These are phyloP conservation scores for Pholiota microspora DNA, from an alignment of 768 basidiomycete genomes.

Conservation along the genomic window DNA sequence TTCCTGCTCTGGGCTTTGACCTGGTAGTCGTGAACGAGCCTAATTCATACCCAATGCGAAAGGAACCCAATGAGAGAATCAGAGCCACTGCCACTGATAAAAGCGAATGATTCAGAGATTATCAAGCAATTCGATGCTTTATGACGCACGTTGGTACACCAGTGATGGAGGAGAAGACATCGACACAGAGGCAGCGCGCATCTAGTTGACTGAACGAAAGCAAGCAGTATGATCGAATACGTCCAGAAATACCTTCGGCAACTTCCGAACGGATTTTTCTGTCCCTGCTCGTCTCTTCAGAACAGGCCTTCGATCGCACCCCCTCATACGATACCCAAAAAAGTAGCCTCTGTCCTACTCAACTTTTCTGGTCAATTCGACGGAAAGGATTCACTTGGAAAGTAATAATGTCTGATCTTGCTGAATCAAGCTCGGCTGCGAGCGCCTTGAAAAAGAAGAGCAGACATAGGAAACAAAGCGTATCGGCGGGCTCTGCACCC, in stretches of 20 bases:
- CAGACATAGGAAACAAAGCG: conserved; percentile 10
- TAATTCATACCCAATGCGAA: conserved; percentile 21
- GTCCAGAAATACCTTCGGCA: conserved; percentile 13
- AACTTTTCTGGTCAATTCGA: neutral
- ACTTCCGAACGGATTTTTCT: conserved; percentile 20
- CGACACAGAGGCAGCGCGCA: neutral
- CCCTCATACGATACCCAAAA: neutral
- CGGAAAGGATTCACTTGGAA: neutral
- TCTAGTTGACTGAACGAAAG: neutral
- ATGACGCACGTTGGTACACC: conserved; percentile 1
- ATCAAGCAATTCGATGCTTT: neutral
- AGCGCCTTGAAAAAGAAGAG: conserved; percentile 15
- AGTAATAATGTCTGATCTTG: neutral
- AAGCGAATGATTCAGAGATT: neutral
- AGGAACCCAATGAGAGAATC: conserved; percentile 12
- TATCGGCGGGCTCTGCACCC: conserved; percentile 1
- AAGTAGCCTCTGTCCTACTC: neutral
- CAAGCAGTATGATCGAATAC: neutral
- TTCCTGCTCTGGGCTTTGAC: neutral
- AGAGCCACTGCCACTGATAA: conserved; percentile 14
- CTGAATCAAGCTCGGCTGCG: conserved; percentile 10
- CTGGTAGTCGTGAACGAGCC: conserved; percentile 6
- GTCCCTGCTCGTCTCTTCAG: neutral
- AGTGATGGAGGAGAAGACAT: conserved; percentile 6
- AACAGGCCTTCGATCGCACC: neutral